These are phyloP conservation scores for Byssoonygena ceratinophila DNA, from an alignment of 2,329 filamentous ascomycete species.

Conservation along the genomic window DNA sequence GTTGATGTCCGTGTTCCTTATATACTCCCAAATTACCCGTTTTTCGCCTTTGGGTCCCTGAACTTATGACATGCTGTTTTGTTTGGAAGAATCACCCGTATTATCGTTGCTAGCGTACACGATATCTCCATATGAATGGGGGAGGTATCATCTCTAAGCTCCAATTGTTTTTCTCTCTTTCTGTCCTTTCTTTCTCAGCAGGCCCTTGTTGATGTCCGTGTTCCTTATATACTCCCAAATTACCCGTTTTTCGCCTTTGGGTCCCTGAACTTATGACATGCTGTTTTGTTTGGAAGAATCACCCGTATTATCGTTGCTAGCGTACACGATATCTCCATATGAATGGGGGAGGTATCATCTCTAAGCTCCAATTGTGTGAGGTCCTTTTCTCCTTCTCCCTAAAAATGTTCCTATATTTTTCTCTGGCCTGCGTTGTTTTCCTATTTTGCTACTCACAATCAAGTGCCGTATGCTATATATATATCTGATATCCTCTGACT, in stretches of 20 bases:
- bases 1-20: background rate
- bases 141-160: no score
- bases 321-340: background rate
- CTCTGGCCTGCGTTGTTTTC: background rate
- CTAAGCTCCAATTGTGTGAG: no score
- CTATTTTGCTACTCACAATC: background rate
- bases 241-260: background rate
- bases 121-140: background rate
- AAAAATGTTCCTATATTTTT: background rate
- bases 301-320: background rate
- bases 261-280: no score
- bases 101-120: background rate
- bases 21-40: background rate
- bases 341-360: no score
- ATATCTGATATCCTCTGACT: background rate
- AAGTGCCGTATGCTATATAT: background rate
- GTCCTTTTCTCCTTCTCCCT: background rate
- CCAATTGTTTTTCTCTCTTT: background rate
- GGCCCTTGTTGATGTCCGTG: background rate
- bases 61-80: no score
- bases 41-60: background rate
- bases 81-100: background rate
- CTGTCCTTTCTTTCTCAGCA: background rate
- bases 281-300: background rate
- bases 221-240: background rate